Evolutionary conservation across 2,329 filamentous ascomycete species (phyloP), one percentile per base, ranked within the genome.

Genomic region (Rutstroemia sp.): DNA sequence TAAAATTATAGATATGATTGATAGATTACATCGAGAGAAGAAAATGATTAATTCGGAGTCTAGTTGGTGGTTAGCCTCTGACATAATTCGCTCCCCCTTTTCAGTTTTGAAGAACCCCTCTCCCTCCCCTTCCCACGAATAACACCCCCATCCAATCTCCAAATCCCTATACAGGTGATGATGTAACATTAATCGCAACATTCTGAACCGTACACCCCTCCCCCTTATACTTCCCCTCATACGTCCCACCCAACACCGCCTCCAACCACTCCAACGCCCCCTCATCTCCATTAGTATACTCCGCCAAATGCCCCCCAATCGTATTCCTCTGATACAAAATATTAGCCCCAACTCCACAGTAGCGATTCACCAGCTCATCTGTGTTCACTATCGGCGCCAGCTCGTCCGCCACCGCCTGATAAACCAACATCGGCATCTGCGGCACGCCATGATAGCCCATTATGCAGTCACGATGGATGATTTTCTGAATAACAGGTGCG

Each of bases 351-450:
- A 62, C 66, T 0, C 54, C 59, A 54, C 76, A 79, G 54, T 75
- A 78, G 14, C 65, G 61, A 0, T 68, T 53, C 0, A 78, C 70
- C 17, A 78, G 61, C 0, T 58, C 67, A 53, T 80, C 76, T 2
- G 73, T 78, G 30, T 75, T 73, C 4, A 61, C 66, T 3, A 77
- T 67, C 3, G 69, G 67, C 7, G 71, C 74, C 50, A 77, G 66
- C 53, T 79, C 72, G 39, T 81, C 78, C 2, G 63, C 57, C 17
- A 75, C 70, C 0, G 76, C 74, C 58, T 80, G 80, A 65, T 80
- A 80, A 3, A 77, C 63, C 58, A 76, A 76, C 6, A 80, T 52
- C 0, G 78, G 78, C 63, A 78, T 76, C 10, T 67, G 58, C 0
- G 77, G 78, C 0, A 71, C 65, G 42, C 73, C 73, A 50, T 75